Conservation (phyloP, 148 eudicot species). For the Selenicereus undatus region DNA sequence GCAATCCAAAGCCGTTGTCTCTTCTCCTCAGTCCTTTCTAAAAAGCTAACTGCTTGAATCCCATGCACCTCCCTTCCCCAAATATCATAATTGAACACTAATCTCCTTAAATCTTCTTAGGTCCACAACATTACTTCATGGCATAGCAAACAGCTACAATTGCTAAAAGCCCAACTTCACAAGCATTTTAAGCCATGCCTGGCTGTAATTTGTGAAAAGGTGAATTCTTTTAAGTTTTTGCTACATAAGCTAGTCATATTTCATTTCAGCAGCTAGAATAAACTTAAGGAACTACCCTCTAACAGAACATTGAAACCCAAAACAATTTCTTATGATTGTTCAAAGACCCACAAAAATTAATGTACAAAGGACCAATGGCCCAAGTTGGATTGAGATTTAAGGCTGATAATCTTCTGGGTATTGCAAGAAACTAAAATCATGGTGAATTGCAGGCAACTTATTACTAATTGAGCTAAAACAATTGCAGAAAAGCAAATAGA, state of each 20-base stretch:
- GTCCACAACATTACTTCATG: neutral
- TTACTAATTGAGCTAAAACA: neutral
- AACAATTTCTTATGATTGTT: neutral
- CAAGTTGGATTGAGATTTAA: neutral
- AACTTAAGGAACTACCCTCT: neutral
- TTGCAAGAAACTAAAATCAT: neutral
- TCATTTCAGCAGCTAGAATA: neutral
- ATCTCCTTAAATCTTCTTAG: neutral
- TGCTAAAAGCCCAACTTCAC: neutral
- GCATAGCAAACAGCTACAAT: neutral
- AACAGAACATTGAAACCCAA: neutral
- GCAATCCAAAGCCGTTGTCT: neutral
- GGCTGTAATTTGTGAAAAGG: neutral
- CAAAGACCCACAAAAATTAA: neutral
- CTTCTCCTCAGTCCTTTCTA: neutral
- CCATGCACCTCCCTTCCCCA: neutral
- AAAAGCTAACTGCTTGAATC: neutral
- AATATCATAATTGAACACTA: neutral
- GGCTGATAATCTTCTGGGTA: neutral
- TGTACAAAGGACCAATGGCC: neutral
- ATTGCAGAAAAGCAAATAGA: constrained; percentile 7
- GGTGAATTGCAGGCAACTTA: neutral
- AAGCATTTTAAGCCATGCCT: neutral
- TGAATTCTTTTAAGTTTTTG: neutral
- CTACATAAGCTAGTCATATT: neutral